Evolutionary conservation across 345 rosid species (phyloP), one percentile per base, ranked within the genome.

Genomic region (Sisymbrium altissimum): DNA sequence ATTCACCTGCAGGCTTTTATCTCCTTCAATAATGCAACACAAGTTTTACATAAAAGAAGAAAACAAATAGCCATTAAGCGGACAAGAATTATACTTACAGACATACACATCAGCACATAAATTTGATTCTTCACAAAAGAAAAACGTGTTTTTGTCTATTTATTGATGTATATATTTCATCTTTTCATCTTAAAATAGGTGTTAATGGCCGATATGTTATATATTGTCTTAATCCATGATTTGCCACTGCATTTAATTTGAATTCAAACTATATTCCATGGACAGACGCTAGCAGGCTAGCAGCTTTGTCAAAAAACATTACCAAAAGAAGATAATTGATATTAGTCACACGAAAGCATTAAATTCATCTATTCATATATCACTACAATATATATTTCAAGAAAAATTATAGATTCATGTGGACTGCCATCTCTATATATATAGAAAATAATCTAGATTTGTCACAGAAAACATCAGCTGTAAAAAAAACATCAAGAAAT

Each of bases 241-340:
- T 69, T 78, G 79, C 82, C 75, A 75, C 62, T 72, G 78, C 77
- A 75, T 78, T 83, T 61, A 80, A 70, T 71, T 60, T 80, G 32
- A 46, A 41, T 36, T 23, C 70, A 68, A 67, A 59, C 56, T 66
- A 72, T 77, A 82, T 84, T 76, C 85, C 66, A 78, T 78, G 81
- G 38, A 55, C 61, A 64, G 60, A 19, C 64, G 25, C 71, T 36
- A 70, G 17, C 59, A 70, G 60, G 25, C 71, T 36, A 70, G 17
- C 59, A 70, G 60, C 64, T 69, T 69, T 53, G 23, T 61, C 70
- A 69, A 63, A 63, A 44, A 69, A 69, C 62, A 59, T 67, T 60
- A 19, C 73, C 73, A 60, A 59, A 67, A 67, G 30, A 60, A 58
- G 67, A 48, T 41, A 52, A 11, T 1, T 54, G 66, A 70, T 36